Percentiles rank a stretch among this genome's conserved stretches.
Evolutionary conservation across 75 land plant genomes (phyloP).

Genomic region (Sequoiadendron giganteum): DNA sequence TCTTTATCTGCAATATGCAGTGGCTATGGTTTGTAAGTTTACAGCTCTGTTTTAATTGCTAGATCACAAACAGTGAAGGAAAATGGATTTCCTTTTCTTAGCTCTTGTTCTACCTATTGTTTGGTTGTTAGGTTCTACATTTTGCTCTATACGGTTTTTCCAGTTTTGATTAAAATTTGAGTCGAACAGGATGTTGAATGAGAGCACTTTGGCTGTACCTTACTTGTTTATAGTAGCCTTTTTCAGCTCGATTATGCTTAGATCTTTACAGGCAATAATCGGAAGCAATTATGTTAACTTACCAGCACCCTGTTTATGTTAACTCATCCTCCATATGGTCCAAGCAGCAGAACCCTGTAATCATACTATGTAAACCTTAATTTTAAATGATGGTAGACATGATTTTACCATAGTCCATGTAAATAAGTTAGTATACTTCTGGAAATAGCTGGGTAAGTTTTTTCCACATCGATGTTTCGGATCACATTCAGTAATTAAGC

Average conservation of each 20-base stretch:
- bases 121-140: background rate
- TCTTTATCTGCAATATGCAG: background rate
- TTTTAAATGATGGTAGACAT: too few species aligned
- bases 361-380: too few species aligned
- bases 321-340: too few species aligned
- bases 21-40: background rate
- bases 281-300: background rate
- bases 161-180: background rate
- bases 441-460: too few species aligned
- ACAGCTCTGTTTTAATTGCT: background rate
- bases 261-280: background rate
- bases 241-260: background rate
- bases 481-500: too few species aligned
- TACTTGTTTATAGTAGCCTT: background rate
- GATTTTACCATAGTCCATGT: too few species aligned
- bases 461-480: too few species aligned
- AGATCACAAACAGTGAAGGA: too few species aligned
- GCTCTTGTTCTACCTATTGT: background rate
- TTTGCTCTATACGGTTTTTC: background rate
- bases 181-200: background rate
- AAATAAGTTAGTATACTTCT: too few species aligned
- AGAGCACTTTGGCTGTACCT: background rate
- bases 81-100: background rate
- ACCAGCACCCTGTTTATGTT: background rate
- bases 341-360: too few species aligned